Evolutionary conservation across 2,329 filamentous ascomycete species (phyloP).

Genomic region (Talaromyces marneffei): DNA sequence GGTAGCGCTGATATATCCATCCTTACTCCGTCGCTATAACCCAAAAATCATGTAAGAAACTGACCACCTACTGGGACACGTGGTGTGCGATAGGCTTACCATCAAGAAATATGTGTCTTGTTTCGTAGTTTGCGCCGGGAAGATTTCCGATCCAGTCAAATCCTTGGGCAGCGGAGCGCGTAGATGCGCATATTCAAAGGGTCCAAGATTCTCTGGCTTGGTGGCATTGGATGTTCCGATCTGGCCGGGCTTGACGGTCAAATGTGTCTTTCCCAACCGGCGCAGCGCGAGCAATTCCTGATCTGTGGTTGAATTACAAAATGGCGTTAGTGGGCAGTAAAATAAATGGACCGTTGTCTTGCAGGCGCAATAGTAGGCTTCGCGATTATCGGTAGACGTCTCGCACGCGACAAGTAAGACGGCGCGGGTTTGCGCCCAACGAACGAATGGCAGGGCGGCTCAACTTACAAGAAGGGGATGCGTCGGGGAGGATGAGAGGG

Average conservation of each 20-base stretch:
- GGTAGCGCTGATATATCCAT: conserved; percentile 61
- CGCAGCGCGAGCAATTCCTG: conserved; percentile 72
- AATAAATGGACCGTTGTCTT: conserved; percentile 11
- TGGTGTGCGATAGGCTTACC: conserved; percentile 42
- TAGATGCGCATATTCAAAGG: conserved; percentile 94
- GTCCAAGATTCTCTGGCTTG: conserved; percentile 67
- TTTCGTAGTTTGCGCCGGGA: conserved; percentile 62
- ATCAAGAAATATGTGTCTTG: conserved; percentile 91
- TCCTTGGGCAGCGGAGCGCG: conserved; percentile 89
- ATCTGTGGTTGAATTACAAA: conserved; percentile 43
- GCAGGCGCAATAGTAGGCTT: not conserved
- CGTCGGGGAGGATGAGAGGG: conserved; percentile 40
- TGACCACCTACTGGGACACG: not conserved
- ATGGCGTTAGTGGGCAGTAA: conserved; percentile 14
- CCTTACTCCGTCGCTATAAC: conserved; percentile 55
- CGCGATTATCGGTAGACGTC: not conserved
- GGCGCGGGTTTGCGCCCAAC: conserved; percentile 17
- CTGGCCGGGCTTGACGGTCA: conserved; percentile 73
- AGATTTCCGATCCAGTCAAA: conserved; percentile 81
- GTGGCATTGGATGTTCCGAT: conserved; percentile 65
- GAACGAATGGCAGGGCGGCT: conserved; percentile 15
- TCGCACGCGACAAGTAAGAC: conserved; percentile 11
- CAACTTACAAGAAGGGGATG: conserved; percentile 42
- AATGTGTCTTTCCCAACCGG: conserved; percentile 85
- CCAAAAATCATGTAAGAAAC: not conserved